Percentiles rank a stretch among this genome's conserved stretches.
Conservation (phyloP, 139 green algal species). For the Nannochloris sp. region DNA sequence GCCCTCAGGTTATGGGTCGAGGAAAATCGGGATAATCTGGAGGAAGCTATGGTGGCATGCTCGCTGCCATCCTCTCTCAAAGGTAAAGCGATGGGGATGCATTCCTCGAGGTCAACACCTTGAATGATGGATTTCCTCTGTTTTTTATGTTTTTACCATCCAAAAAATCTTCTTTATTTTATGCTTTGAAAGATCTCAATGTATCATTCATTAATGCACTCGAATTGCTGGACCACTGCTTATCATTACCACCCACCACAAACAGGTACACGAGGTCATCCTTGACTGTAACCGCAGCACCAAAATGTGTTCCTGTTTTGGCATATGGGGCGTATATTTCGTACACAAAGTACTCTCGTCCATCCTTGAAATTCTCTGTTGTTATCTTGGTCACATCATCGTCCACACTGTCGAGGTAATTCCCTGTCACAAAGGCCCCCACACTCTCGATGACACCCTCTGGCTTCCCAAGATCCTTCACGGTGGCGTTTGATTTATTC, state of each 20-base stretch:
- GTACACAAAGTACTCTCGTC: conserved; percentile 30
- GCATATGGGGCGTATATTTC: conserved; percentile 31
- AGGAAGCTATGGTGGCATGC: too few species aligned
- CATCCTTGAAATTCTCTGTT: conserved; percentile 21
- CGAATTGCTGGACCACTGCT: conserved; percentile 50
- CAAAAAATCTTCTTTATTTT: too few species aligned
- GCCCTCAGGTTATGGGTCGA: too few species aligned
- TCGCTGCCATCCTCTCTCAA: too few species aligned
- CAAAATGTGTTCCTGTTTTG: conserved; percentile 36
- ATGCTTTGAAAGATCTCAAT: conserved; percentile 33
- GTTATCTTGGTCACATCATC: conserved; percentile 14
- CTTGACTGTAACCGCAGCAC: conserved; percentile 58
- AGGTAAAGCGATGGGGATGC: too few species aligned
- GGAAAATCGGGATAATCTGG: too few species aligned
- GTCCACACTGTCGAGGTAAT: conserved; percentile 18
- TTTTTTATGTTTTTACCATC: too few species aligned
- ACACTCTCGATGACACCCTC: conserved; percentile 44
- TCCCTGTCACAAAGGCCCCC: conserved; percentile 71
- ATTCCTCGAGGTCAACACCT: too few species aligned
- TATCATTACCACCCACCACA: conserved; percentile 55
- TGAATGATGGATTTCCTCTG: too few species aligned
- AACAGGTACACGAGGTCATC: conserved; percentile 53
- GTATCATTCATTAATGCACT: conserved; percentile 41
- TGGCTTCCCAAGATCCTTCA: conserved; percentile 53
- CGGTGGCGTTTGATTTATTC: conserved; percentile 36